Evolutionary conservation across 2,329 filamentous ascomycete species (phyloP), one percentile per base, ranked within the genome.

Genomic region (Lasiodiplodia sp.): DNA sequence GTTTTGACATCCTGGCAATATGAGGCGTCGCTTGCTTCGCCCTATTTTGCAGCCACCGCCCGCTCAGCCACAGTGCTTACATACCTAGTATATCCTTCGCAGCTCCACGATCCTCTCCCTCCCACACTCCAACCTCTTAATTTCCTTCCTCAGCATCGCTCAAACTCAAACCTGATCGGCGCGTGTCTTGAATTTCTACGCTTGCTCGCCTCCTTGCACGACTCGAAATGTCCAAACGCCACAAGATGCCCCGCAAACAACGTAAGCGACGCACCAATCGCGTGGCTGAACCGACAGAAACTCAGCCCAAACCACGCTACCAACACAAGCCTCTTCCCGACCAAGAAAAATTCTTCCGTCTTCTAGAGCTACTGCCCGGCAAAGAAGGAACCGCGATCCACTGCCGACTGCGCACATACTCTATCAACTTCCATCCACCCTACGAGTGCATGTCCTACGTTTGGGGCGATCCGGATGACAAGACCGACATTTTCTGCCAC

Each of bases 401-500:
- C 31, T 64, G 60, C n/a, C 60, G 44, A 4, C 60, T 64, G 3
- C 40, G 23, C 28, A 51, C 16, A 21, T 21, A 44, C 37, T 58
- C 56, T 11, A 44, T 44, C 56, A 58, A 58, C 56, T 58, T 44
- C 37, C 56, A 58, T 11, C 56, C 56, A 10, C 4, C 6, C n/a
- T 60, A 67, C 21, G 52, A 57, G 6, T 53, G 52, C 10, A 67
- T 67, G 1, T 67, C 53, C 6, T 67, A 67, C 44, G 65, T 44
- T 2, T 67, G 65, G 65, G 65, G 65, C 10, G 23, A 49, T 21
- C 31, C 63, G 23, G 23, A 58, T 3, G 64, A 53, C 31, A 31
- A 25, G 12, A 40, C 8, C 7, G 21, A 44, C 16, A 67, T 67
- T 1, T 28, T 40, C 23, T 67, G 65, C 28, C n/a, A 58, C 10